phyloP scores from a whole-genome alignment of 768 basidiomycete species.

The Boletus speciosus region DNA sequence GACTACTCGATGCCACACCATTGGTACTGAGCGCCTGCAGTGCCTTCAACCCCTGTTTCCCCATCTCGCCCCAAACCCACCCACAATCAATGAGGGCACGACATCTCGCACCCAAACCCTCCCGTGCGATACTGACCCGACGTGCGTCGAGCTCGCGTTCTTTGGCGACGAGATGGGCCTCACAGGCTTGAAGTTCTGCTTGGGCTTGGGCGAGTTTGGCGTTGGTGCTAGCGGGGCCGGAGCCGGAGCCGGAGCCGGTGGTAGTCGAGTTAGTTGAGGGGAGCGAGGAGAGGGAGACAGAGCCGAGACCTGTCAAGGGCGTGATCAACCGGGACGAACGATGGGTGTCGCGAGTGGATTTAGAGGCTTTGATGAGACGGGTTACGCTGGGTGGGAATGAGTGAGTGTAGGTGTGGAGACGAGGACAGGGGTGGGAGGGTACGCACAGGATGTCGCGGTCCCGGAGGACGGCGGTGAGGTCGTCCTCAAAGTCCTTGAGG shows the following conservation, averaged over 20 bases:
- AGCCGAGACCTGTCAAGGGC: constrained; percentile 27
- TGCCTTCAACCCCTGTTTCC: constrained; percentile 51
- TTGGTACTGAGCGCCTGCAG: constrained; percentile 17
- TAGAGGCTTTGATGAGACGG: constrained; percentile 75
- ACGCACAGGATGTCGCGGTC: constrained; percentile 83
- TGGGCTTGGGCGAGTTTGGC: constrained; percentile 64
- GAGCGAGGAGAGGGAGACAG: constrained; percentile 45
- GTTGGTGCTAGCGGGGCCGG: constrained; percentile 16
- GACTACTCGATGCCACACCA: not conserved
- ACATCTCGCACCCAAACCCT: constrained; percentile 61
- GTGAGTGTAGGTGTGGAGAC: not conserved
- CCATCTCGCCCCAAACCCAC: constrained; percentile 64
- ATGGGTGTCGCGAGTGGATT: constrained; percentile 40
- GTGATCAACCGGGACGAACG: constrained; percentile 30
- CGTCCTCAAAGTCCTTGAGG: constrained; percentile 69
- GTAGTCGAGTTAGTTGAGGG: constrained; percentile 31
- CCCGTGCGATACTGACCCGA: constrained; percentile 52
- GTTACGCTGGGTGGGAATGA: constrained; percentile 51
- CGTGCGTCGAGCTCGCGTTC: constrained; percentile 58
- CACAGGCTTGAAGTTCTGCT: constrained; percentile 78
- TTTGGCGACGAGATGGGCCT: constrained; percentile 65
- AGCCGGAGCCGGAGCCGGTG: constrained; percentile 18
- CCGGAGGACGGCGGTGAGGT: constrained; percentile 57
- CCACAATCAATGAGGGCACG: constrained; percentile 68
- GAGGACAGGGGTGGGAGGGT: not conserved